Conservation (phyloP, 768 basidiomycete genomes). For the Tylopilus sp. region DNA sequence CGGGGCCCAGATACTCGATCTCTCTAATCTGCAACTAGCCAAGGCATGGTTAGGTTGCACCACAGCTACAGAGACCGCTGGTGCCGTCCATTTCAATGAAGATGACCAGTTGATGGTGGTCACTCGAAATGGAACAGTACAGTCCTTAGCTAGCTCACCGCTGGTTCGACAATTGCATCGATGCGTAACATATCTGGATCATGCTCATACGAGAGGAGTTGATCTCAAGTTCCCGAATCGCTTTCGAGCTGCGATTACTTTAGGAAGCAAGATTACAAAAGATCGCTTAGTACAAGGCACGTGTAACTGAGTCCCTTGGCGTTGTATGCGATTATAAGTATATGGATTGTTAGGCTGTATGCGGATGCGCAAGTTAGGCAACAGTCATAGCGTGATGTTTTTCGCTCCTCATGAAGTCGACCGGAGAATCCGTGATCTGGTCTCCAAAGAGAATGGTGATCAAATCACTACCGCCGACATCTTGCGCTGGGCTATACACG, state of each 20-base stretch:
- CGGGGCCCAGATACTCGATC: neutral
- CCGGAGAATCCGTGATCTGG: neutral
- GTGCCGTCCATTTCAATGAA: neutral
- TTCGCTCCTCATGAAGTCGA: constrained; percentile 1
- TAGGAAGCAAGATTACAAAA: neutral
- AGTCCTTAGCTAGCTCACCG: neutral
- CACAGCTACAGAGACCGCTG: neutral
- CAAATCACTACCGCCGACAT: neutral
- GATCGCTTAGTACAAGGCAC: constrained; percentile 1
- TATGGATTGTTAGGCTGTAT: neutral
- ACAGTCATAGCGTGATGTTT: neutral
- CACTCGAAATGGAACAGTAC: neutral
- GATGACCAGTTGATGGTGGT: neutral
- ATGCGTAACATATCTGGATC: neutral
- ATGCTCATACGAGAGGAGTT: neutral
- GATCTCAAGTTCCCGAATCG: neutral
- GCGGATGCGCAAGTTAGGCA: neutral
- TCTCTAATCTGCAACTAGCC: neutral
- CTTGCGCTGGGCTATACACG: neutral
- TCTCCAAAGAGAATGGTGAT: neutral
- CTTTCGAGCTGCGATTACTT: neutral
- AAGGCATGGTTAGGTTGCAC: neutral
- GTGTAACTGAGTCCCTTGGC: too few species aligned
- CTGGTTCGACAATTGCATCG: neutral
- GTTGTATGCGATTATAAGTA: too few species aligned